Conservation (phyloP, 371 early-diverging fungal species). For the Zychaea mexicana region DNA sequence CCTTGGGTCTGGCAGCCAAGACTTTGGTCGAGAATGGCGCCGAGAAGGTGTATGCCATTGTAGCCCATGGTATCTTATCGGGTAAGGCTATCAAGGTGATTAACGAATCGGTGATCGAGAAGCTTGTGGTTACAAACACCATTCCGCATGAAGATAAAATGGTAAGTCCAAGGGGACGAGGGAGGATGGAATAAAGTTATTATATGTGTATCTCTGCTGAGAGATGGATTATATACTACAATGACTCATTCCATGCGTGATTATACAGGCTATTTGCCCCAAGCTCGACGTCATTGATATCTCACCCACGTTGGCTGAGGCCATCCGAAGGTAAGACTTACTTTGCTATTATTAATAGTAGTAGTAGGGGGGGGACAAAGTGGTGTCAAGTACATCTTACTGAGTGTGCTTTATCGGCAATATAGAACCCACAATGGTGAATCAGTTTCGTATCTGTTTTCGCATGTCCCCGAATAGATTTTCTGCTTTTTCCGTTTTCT, state of each 20-base stretch:
- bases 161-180: too few species aligned
- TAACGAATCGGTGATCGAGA: slow-evolving; percentile 83
- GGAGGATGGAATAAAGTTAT: neutral
- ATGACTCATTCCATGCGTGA: neutral
- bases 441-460: slow-evolving; percentile 88
- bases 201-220: too few species aligned
- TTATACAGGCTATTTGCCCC: slow-evolving; percentile 64
- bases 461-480: slow-evolving; percentile 54
- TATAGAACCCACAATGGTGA: slow-evolving; percentile 93
- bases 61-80: slow-evolving; percentile 93
- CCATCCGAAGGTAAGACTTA: slow-evolving; percentile 63
- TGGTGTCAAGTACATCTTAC: neutral
- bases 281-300: slow-evolving; percentile 95
- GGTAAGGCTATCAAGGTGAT: slow-evolving; percentile 92
- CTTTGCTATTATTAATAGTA: too few species aligned
- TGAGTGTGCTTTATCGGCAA: neutral
- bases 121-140: slow-evolving; percentile 91
- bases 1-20: slow-evolving; percentile 91
- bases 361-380: neutral
- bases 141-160: slow-evolving; percentile 92
- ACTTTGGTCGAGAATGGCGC: slow-evolving; percentile 93
- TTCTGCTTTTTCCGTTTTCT: neutral
- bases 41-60: slow-evolving; percentile 91
- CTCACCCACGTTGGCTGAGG: slow-evolving; percentile 92
- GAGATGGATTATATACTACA: neutral